These are phyloP conservation scores for Tuber magnatum DNA, from an alignment of 495 filamentous ascomycete genomes.

Conservation along the genomic window DNA sequence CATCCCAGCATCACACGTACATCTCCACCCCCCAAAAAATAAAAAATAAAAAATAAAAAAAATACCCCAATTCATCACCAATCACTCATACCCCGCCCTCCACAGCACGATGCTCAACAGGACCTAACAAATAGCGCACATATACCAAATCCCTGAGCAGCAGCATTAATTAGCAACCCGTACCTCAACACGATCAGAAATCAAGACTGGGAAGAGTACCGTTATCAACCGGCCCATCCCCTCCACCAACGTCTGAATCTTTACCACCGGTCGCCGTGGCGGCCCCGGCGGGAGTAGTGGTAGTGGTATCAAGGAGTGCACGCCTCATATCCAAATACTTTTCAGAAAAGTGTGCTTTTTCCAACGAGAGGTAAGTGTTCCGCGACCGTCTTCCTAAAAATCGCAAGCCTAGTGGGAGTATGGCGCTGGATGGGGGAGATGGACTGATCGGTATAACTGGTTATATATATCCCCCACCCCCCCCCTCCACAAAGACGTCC, in stretches of 20 bases:
- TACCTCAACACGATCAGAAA: no score
- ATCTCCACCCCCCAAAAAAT: neutral
- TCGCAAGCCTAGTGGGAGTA: no score
- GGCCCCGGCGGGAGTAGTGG: neutral
- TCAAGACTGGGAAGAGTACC: neutral
- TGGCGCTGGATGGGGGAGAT: no score
- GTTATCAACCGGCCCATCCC: neutral
- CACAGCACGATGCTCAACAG: neutral
- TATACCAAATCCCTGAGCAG: neutral
- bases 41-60: neutral
- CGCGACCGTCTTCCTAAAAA: no score
- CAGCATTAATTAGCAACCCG: no score
- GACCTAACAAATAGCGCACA: neutral
- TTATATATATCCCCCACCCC: no score
- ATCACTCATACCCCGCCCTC: neutral
- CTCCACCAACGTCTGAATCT: neutral
- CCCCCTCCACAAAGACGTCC: no score
- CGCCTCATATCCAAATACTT: neutral
- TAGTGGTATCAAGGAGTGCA: neutral
- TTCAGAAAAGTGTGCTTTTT: no score
- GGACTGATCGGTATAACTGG: no score
- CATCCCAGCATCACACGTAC: no score
- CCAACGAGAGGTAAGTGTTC: no score
- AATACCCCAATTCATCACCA: no score
- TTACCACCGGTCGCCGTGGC: accelerated